Evolutionary conservation across 148 eudicot species (phyloP).

Genomic region (Fagopyrum esculentum): DNA sequence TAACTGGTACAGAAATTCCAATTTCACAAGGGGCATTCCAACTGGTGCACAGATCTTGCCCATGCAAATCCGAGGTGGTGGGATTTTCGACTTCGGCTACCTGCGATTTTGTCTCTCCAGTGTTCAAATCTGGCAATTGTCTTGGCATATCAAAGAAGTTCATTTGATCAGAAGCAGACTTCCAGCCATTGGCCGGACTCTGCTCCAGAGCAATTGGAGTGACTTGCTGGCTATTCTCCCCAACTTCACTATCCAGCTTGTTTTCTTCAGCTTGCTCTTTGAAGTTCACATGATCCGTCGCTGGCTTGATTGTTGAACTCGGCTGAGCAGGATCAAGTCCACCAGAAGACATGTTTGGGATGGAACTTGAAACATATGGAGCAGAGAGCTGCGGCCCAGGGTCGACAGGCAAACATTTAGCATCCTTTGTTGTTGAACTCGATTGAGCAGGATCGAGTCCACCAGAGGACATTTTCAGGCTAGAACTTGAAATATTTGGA

Average conservation of each 20-base stretch:
- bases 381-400: slow-evolving; percentile 10
- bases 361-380: slow-evolving; percentile 14
- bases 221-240: neutral
- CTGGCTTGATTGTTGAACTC: neutral
- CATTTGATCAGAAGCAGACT: slow-evolving; percentile 1
- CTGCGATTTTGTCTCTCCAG: slow-evolving; percentile 12
- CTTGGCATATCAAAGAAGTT: slow-evolving; percentile 18
- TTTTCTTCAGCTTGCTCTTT: slow-evolving; percentile 8
- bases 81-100: slow-evolving; percentile 25
- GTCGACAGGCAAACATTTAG: slow-evolving; percentile 13
- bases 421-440: slow-evolving; percentile 17
- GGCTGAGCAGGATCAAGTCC: neutral
- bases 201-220: slow-evolving; percentile 8
- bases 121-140: slow-evolving; percentile 14
- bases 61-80: slow-evolving; percentile 24
- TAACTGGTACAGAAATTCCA: slow-evolving; percentile 28
- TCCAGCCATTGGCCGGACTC: slow-evolving; percentile 11
- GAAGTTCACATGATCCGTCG: neutral
- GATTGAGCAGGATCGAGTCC: slow-evolving; percentile 13
- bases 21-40: slow-evolving; percentile 26
- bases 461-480: slow-evolving; percentile 4
- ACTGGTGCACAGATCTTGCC: slow-evolving; percentile 28
- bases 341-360: neutral
- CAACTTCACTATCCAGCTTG: neutral
- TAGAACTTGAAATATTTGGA: slow-evolving; percentile 14